Conservation (phyloP, 352 stramenopile species). For the Elongisporangium undulatum region DNA sequence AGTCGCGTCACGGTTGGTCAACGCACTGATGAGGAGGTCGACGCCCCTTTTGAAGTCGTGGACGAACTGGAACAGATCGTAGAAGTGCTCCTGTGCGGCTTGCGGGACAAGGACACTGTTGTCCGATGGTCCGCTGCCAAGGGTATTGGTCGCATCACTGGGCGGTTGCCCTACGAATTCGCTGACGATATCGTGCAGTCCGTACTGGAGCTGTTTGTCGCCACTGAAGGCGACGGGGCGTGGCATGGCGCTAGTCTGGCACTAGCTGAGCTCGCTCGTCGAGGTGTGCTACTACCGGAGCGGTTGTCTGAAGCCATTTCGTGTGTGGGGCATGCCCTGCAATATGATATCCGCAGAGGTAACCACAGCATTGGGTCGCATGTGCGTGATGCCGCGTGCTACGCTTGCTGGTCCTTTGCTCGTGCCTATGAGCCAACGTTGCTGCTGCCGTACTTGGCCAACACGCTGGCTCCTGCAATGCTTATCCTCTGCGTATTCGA, state of each 20-base stretch:
- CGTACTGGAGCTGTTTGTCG: constrained; percentile 92
- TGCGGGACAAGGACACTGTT: constrained; percentile 95
- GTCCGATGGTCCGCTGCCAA: constrained; percentile 99
- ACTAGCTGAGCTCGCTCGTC: constrained; percentile 93
- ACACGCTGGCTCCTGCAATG: constrained; percentile 89
- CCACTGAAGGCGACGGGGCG: constrained; percentile 89
- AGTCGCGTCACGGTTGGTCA: constrained; percentile 1
- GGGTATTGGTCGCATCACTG: constrained; percentile 95
- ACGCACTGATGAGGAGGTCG: constrained; percentile 23
- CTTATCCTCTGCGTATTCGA: constrained; percentile 96
- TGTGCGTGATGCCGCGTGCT: constrained; percentile 97
- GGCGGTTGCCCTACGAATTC: constrained; percentile 91
- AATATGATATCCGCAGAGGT: constrained; percentile 95
- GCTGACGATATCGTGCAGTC: constrained; percentile 97
- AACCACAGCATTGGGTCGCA: constrained; percentile 95
- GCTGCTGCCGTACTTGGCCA: constrained; percentile 85
- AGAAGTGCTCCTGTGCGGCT: constrained; percentile 81
- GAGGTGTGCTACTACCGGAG: constrained; percentile 94
- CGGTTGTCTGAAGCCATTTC: constrained; percentile 91
- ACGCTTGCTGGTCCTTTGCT: constrained; percentile 97
- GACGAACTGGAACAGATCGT: constrained; percentile 98
- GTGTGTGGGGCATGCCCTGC: constrained; percentile 87
- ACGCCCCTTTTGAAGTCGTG: constrained; percentile 77
- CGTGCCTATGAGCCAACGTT: constrained; percentile 92
- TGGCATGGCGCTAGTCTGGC: constrained; percentile 98